A percentile compares a stretch with the other conserved stretches of the same genome.
Evolutionary conservation across 2,329 filamentous ascomycete species (phyloP).

Genomic region (Claviceps africana): DNA sequence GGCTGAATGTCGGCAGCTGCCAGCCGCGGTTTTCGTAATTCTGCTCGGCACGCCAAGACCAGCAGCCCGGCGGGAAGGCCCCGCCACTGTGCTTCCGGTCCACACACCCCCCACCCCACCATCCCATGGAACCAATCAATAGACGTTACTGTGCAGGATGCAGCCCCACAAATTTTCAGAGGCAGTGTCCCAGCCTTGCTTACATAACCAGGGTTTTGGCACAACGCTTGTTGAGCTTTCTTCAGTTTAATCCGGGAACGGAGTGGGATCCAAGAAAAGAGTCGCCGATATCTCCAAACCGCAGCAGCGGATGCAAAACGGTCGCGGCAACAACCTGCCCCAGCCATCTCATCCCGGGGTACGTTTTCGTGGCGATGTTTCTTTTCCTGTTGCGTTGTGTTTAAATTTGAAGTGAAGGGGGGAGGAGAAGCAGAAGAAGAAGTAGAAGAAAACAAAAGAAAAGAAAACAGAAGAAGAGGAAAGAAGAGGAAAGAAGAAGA

Average conservation of each 20-base stretch:
- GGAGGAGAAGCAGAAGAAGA: no score
- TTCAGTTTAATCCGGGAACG: neutral
- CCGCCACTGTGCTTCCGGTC: neutral
- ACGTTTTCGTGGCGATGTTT: neutral
- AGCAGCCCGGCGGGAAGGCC: neutral
- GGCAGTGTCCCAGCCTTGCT: conserved; percentile 15
- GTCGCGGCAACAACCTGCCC: neutral
- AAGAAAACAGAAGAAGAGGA: no score
- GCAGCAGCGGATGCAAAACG: neutral
- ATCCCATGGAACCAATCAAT: neutral
- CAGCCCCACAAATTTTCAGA: neutral
- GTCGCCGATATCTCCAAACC: conserved; percentile 7
- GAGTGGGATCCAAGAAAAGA: neutral
- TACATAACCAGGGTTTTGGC: conserved; percentile 12
- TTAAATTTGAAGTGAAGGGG: no score
- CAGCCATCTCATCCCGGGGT: neutral
- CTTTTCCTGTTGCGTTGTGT: no score
- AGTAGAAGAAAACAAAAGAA: neutral
- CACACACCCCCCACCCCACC: no score
- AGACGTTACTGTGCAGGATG: no score
- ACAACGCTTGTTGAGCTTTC: neutral
- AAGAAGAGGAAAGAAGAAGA: no score
- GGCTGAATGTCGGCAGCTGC: neutral
- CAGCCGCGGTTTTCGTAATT: neutral
- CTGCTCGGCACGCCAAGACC: neutral